Conservation (phyloP, 148 eudicot species). For the Fallopia convolvulus region DNA sequence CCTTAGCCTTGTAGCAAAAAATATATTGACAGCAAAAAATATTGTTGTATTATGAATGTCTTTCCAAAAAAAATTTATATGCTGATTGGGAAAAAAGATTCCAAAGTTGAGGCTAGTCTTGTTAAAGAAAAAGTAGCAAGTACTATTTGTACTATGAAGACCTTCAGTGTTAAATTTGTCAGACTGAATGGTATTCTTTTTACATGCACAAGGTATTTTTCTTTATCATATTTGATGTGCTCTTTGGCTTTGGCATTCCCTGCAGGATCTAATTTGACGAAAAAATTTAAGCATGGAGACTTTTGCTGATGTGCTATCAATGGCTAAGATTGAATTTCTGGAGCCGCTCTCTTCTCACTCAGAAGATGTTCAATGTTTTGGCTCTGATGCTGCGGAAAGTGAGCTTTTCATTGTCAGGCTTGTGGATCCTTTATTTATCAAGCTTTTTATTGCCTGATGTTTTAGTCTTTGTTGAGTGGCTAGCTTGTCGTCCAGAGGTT, state of each 20-base stretch:
- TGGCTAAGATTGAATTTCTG: constrained; percentile 48
- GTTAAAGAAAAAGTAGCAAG: constrained; percentile 42
- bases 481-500: constrained; percentile 72
- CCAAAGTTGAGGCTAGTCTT: constrained; percentile 32
- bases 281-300: constrained; percentile 68
- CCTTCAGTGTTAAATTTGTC: constrained; percentile 58
- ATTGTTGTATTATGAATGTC: too few species aligned
- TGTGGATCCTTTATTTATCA: constrained; percentile 66
- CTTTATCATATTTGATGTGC: constrained; percentile 3
- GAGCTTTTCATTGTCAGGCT: constrained; percentile 60
- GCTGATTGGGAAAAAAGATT: too few species aligned
- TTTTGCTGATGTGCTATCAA: constrained; percentile 61
- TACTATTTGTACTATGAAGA: constrained; percentile 40
- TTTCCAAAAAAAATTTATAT: too few species aligned
- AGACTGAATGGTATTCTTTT: constrained; percentile 90
- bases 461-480: constrained; percentile 87
- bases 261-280: background rate
- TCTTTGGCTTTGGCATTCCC: background rate
- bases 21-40: too few species aligned
- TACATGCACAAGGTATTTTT: constrained; percentile 80
- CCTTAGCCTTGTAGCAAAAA: too few species aligned
- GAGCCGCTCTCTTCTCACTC: constrained; percentile 64
- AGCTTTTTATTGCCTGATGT: constrained; percentile 78
- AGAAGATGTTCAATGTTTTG: constrained; percentile 57
- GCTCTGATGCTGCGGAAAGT: constrained; percentile 75